Evolutionary conservation across 148 eudicot species (phyloP), one percentile per base, ranked within the genome.

Genomic region (Dianthus caryophyllus): DNA sequence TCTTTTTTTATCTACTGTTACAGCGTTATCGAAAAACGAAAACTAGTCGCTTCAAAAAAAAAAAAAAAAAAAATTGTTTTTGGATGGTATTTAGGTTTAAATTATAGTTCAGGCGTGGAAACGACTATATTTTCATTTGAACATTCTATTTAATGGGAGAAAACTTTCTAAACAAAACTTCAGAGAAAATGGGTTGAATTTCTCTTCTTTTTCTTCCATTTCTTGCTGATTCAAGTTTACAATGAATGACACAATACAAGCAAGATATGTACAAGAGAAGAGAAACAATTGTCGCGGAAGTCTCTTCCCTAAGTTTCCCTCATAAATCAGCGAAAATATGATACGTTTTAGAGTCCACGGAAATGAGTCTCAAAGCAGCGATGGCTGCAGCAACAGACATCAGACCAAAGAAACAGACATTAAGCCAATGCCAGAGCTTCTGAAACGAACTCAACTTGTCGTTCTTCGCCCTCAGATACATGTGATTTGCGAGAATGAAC

Each of bases 371-470:
- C 57, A 88, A 6, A 55, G 99, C 91, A 43, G 99, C 79, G 53
- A 88, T 63, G 24, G 83, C 78, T 17, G 99, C 84, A 48, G 87
- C 93, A 46, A 84, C 18, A 20, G 99, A 77, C 84, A 84, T 69
- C 64, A 71, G 47, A 31, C 87, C 39, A 29, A 95, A 95, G 77
- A 90, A 77, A 15, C 65, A 61, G 26, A 95, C 90, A 67, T 90
- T 95, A 50, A 88, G 64, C 99, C 99, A 95, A n/a, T 90, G 91
- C 99, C 97, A 95, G 2, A 77, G 68, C 77, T 84, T 95, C 75
- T 85, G 85, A 17, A 66, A 20, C 0, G 72, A 10, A 60, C 47
- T 70, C 51, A 90, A 57, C 81, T 88, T 84, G 69, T 77, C 72
- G 22, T 49, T 73, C 81, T 82, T 95, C 5, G 96, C 96, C 51